Evolutionary conservation across 345 rosid species (phyloP).

Genomic region (Eucalyptus polyanthemos): DNA sequence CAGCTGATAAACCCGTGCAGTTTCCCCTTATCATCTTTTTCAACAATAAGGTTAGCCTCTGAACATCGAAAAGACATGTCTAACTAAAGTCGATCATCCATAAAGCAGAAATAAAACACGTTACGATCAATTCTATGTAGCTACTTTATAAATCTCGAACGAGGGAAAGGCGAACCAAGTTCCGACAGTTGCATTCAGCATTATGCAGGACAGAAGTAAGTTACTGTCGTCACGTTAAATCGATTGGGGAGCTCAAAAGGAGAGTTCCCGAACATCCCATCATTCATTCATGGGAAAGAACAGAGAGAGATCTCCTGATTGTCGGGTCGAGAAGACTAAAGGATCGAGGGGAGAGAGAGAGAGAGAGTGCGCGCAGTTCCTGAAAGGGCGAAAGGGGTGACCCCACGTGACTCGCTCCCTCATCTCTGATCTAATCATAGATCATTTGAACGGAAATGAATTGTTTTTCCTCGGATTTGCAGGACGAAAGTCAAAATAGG

Average conservation of each 20-base stretch:
- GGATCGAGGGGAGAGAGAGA: neutral
- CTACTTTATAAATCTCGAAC: neutral
- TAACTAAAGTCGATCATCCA: neutral
- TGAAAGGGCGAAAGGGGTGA: neutral
- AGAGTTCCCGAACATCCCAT: neutral
- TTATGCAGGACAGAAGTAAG: neutral
- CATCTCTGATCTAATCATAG: neutral
- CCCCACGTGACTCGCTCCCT: neutral
- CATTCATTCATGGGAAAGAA: neutral
- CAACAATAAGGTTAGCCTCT: neutral
- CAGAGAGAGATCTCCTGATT: neutral
- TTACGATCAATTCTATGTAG: neutral
- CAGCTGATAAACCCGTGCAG: neutral
- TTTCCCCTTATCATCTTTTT: neutral
- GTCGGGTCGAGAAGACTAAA: neutral
- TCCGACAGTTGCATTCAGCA: neutral
- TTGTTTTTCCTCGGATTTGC: neutral
- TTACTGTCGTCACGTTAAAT: neutral
- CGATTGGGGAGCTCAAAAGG: neutral
- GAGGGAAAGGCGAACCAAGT: neutral
- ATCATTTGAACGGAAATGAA: neutral
- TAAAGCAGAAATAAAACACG: neutral
- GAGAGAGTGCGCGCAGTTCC: neutral
- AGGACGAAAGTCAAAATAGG: neutral
- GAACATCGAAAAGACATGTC: neutral